These are phyloP conservation scores for Lasiosphaeria hispida DNA, from an alignment of 495 filamentous ascomycete genomes.

Conservation along the genomic window DNA sequence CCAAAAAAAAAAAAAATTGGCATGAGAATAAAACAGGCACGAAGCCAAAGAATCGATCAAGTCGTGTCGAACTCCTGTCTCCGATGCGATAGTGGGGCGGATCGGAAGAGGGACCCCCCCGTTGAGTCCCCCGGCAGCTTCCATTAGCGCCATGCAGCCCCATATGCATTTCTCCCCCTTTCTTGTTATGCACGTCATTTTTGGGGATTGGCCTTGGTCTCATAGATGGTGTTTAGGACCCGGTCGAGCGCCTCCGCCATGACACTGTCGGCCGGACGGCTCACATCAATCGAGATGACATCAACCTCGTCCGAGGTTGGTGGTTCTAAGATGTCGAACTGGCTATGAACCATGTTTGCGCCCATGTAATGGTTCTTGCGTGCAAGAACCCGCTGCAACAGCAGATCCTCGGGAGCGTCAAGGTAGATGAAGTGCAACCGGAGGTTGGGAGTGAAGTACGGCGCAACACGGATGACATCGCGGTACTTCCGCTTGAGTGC, in stretches of 20 bases:
- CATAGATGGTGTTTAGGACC: slow-evolving; percentile 43
- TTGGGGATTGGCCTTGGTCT: slow-evolving; percentile 10
- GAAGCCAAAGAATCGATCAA: no score
- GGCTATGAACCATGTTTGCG: slow-evolving; percentile 92
- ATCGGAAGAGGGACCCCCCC: no score
- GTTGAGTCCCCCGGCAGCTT: no score
- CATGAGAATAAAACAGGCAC: no score
- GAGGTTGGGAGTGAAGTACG: slow-evolving; percentile 71
- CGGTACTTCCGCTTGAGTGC: slow-evolving; percentile 97
- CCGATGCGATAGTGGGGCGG: no score
- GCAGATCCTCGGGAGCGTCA: slow-evolving; percentile 66
- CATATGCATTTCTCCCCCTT: neutral
- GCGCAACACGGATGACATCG: slow-evolving; percentile 89
- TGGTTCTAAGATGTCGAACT: slow-evolving; percentile 80
- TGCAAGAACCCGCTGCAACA: slow-evolving; percentile 68
- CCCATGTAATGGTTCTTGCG: slow-evolving; percentile 95
- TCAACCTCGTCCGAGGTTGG: slow-evolving; percentile 77
- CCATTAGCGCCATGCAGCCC: slow-evolving; percentile 8
- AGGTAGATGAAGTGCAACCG: slow-evolving; percentile 93
- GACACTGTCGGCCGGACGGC: slow-evolving; percentile 61
- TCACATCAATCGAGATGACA: slow-evolving; percentile 79
- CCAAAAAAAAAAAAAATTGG: no score
- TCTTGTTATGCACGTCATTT: slow-evolving; percentile 17
- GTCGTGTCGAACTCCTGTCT: no score
- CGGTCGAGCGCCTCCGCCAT: slow-evolving; percentile 60